These are phyloP conservation scores for Fonsecaea erecta DNA, from an alignment of 2,329 filamentous ascomycete genomes.

Conservation along the genomic window DNA sequence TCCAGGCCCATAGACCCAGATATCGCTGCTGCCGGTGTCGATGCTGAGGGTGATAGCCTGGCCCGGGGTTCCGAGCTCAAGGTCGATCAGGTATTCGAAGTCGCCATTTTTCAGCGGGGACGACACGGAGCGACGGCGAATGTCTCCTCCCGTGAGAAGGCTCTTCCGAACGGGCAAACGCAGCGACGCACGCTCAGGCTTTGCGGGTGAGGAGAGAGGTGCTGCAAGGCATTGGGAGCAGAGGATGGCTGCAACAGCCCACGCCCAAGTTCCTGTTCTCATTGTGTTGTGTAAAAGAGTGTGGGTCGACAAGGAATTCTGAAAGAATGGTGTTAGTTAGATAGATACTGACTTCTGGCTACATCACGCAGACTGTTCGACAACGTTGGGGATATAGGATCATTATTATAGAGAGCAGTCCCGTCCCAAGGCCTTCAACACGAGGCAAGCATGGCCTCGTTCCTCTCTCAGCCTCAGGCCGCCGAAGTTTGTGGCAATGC, in stretches of 20 bases:
- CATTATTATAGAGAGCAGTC: background rate
- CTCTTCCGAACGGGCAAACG: background rate
- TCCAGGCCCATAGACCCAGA: conserved; percentile 58
- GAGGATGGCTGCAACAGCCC: background rate
- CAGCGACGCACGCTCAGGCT: background rate
- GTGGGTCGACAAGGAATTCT: background rate
- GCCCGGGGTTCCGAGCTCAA: conserved; percentile 60
- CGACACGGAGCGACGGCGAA: background rate
- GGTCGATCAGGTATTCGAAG: conserved; percentile 38
- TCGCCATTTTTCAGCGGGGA: background rate
- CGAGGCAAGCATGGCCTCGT: background rate
- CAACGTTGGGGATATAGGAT: background rate
- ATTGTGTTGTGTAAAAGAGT: background rate
- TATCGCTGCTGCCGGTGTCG: conserved; percentile 66
- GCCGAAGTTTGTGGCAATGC: background rate
- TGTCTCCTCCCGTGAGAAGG: background rate
- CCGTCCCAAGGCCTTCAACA: background rate
- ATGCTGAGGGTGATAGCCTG: conserved; percentile 61
- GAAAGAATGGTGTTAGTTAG: background rate
- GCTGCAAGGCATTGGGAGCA: background rate
- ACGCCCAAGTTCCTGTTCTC: background rate
- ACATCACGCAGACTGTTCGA: background rate
- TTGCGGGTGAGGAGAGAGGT: background rate
- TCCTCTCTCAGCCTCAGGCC: background rate
- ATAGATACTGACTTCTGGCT: background rate